A percentile compares a stretch with the other conserved stretches of the same genome.
These are phyloP conservation scores for Zopfia rhizophila DNA, from an alignment of 2,329 filamentous ascomycete genomes.

Conservation along the genomic window DNA sequence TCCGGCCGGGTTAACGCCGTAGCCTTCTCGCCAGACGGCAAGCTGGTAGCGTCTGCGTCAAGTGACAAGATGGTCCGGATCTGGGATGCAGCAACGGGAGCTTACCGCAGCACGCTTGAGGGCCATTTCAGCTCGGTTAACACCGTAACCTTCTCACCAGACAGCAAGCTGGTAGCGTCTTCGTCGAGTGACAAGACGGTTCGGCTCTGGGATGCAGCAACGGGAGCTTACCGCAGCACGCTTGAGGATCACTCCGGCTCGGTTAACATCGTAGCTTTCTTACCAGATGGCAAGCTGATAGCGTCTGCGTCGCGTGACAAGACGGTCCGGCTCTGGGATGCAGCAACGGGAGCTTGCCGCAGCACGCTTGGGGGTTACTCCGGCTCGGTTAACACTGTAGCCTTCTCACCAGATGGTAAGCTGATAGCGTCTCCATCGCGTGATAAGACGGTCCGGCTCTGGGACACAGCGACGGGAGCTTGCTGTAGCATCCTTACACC, in stretches of 20 bases:
- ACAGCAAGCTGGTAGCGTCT: constrained; percentile 10
- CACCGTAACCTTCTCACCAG: constrained; percentile 59
- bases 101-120: constrained; percentile 66
- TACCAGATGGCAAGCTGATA: constrained; percentile 15
- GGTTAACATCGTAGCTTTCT: constrained; percentile 9
- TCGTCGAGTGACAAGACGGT: constrained; percentile 14
- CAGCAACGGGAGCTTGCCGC: constrained; percentile 1
- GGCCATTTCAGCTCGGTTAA: constrained; percentile 93
- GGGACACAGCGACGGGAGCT: constrained; percentile 16
- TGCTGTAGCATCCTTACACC: too few species aligned
- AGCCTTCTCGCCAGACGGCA: constrained; percentile 14
- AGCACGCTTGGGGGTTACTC: constrained; percentile 12
- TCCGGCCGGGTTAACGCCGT: neutral
- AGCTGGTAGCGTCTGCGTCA: too few species aligned
- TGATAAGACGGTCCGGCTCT: constrained; percentile 17
- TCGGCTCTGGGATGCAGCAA: constrained; percentile 16
- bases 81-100: too few species aligned
- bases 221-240: constrained; percentile 81
- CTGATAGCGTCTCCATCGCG: constrained; percentile 8
- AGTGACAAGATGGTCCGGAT: too few species aligned
- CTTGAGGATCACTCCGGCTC: too few species aligned
- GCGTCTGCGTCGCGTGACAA: constrained; percentile 6
- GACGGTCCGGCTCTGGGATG: constrained; percentile 7
- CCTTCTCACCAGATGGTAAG: constrained; percentile 14
- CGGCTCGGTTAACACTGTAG: constrained; percentile 28